Evolutionary conservation across 306 rosid genomes (phyloP).

Genomic region (Ceratonia siliqua): DNA sequence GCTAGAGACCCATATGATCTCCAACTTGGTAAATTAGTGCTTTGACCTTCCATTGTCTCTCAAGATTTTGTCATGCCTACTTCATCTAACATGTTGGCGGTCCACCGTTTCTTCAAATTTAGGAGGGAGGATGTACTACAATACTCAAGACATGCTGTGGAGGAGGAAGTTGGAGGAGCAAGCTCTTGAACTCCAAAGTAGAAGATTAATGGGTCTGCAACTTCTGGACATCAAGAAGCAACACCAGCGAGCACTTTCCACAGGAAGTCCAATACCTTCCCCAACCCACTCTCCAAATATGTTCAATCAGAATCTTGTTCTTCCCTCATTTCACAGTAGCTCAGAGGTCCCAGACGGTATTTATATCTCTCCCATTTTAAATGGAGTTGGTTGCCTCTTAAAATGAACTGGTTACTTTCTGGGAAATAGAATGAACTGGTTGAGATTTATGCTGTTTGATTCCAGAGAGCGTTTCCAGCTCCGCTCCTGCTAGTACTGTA

Average conservation of each 20-base stretch:
- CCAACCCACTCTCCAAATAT: slow-evolving; percentile 69
- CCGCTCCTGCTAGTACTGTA: slow-evolving; percentile 36
- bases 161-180: slow-evolving; percentile 94
- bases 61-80: neutral
- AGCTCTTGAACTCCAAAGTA: slow-evolving; percentile 84
- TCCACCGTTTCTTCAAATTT: neutral
- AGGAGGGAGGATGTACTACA: slow-evolving; percentile 86
- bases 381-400: neutral
- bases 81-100: neutral
- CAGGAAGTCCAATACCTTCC: slow-evolving; percentile 75
- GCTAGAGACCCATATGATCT: slow-evolving; percentile 81
- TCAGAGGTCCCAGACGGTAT: slow-evolving; percentile 61
- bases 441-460: slow-evolving; percentile 14
- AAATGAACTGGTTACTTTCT: neutral
- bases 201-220: slow-evolving; percentile 83
- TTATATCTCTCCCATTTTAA: neutral
- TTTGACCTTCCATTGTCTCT: neutral
- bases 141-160: slow-evolving; percentile 79
- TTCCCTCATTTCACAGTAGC: slow-evolving; percentile 52
- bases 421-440: slow-evolving; percentile 8
- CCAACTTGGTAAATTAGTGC: slow-evolving; percentile 67
- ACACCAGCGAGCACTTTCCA: slow-evolving; percentile 67
- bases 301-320: slow-evolving; percentile 52
- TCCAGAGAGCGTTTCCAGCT: slow-evolving; percentile 56
- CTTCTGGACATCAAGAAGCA: slow-evolving; percentile 91